Base-by-base conservation (phyloP, 176 grass and related monocot species). In the Bothriochloa decipiens region DNA sequence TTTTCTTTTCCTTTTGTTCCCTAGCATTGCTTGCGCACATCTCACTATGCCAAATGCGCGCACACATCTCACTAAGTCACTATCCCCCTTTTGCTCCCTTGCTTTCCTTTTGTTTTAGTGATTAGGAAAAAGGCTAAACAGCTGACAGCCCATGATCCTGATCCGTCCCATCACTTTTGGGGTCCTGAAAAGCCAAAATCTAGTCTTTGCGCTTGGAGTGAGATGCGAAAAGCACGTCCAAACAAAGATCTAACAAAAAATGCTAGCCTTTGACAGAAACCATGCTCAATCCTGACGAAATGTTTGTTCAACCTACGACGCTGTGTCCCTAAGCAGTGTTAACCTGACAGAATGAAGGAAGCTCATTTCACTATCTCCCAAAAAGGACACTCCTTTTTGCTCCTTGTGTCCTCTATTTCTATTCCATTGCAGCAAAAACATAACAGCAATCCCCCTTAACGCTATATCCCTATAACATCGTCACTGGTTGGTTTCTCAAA, bases 31-130 rank as follows among this genome's bases (percentile, higher is more conserved):
- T 61, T 61, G 10, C 3, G 3, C 57, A 62, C 58, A 61, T 39
- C 11, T 40, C 10, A 8, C 29, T 37, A 14, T 23, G 26, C 37
- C 52, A 83, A 70, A 62, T 77, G 77, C 8, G 11, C 8, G 3
- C 3, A 1, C n/a, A 23, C 57, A 60, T 37, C 11, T 39, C 17
- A 7, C 10, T n/a, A n/a, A 36, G 68, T 17, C 68, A 47, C 74
- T 84, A 81, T 18, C 13, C 33, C 50, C 50, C 70, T 85, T 85
- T 32, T 81, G 76, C 49, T 62, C 70, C 66, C 65, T 42, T 80
- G 4, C 68, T 64, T 64, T 65, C 62, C 1, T 62, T 71, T 16
- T 49, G 8, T 40, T 11, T 47, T 6, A 72, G 14, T 43, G 0
- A 1, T 0, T 23, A 23, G 58, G 11, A 11, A 57, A 55, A 75